phyloP scores from a whole-genome alignment of 768 basidiomycete species.

The Exidia glandulosa region DNA sequence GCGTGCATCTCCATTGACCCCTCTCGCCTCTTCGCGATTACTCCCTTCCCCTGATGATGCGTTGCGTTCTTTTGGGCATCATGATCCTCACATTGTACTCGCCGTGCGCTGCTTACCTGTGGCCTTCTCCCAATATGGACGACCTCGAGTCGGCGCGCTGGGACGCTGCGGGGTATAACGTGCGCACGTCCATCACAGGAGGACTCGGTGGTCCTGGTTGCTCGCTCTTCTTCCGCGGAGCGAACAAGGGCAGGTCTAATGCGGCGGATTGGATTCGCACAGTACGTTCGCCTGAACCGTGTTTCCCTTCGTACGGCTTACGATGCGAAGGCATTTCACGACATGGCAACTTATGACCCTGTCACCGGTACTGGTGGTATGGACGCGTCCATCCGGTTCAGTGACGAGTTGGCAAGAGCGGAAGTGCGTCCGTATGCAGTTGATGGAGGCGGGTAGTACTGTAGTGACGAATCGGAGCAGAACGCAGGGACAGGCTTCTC shows the following conservation, averaged over 20 bases:
- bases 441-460: too few relatives aligned
- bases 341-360: conserved; percentile 36
- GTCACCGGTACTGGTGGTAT: conserved; percentile 36
- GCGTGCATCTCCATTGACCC: too few relatives aligned
- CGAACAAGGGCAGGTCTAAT: background rate
- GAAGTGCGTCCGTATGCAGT: conserved; percentile 7
- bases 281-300: background rate
- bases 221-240: background rate
- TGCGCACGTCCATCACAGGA: background rate
- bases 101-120: background rate
- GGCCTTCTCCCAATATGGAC: background rate
- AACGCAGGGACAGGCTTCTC: conserved; percentile 39
- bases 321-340: conserved; percentile 32
- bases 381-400: conserved; percentile 38
- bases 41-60: too few relatives aligned
- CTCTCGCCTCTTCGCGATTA: too few relatives aligned
- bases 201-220: background rate
- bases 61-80: too few relatives aligned
- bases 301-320: background rate
- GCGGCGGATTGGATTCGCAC: background rate
- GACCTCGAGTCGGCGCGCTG: background rate
- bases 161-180: background rate
- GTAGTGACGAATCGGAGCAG: conserved; percentile 7
- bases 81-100: too few relatives aligned
- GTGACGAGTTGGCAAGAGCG: conserved; percentile 30